Evolutionary conservation across 2,329 filamentous ascomycete species (phyloP).

Genomic region (Colletotrichum scovillei): DNA sequence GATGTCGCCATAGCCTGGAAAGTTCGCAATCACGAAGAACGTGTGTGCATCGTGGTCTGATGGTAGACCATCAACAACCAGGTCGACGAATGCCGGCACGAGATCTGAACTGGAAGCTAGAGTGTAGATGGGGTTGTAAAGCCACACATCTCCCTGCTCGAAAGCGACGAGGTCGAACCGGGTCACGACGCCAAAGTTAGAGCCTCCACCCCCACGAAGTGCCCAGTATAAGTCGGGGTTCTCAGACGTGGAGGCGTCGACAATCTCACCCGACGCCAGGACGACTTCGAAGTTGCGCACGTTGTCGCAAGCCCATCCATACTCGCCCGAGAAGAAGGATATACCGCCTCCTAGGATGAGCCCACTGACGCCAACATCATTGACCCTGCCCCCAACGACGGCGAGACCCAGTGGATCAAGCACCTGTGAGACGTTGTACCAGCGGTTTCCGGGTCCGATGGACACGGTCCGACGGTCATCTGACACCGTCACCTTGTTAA

Average conservation of each 20-base stretch:
- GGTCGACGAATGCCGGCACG: slow-evolving; percentile 29
- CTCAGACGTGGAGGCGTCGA: slow-evolving; percentile 49
- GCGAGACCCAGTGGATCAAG: slow-evolving; percentile 53
- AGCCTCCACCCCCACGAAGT: slow-evolving; percentile 54
- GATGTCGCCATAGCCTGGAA: slow-evolving; percentile 18
- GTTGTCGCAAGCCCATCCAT: slow-evolving; percentile 60
- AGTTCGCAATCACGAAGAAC: slow-evolving; percentile 37
- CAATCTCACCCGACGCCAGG: slow-evolving; percentile 55
- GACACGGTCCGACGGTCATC: slow-evolving; percentile 47
- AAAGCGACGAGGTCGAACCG: slow-evolving; percentile 45
- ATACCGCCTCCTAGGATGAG: slow-evolving; percentile 60
- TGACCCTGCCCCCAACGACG: slow-evolving; percentile 56
- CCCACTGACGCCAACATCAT: slow-evolving; percentile 56
- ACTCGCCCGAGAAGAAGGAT: slow-evolving; percentile 56
- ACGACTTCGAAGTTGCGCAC: slow-evolving; percentile 59
- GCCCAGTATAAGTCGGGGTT: slow-evolving; percentile 58
- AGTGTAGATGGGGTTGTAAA: slow-evolving; percentile 36
- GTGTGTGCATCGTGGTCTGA: slow-evolving; percentile 38
- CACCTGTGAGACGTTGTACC: slow-evolving; percentile 53
- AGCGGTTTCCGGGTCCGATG: slow-evolving; percentile 57
- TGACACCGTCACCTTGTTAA: slow-evolving; percentile 50
- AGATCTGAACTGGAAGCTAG: slow-evolving; percentile 32
- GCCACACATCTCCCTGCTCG: slow-evolving; percentile 44
- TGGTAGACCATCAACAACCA: slow-evolving; percentile 35
- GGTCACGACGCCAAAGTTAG: slow-evolving; percentile 54